Percentiles rank a stretch among this genome's conserved stretches.
phyloP scores from a whole-genome alignment of 257 asterid genomes.

The Cynanchum wilfordii region DNA sequence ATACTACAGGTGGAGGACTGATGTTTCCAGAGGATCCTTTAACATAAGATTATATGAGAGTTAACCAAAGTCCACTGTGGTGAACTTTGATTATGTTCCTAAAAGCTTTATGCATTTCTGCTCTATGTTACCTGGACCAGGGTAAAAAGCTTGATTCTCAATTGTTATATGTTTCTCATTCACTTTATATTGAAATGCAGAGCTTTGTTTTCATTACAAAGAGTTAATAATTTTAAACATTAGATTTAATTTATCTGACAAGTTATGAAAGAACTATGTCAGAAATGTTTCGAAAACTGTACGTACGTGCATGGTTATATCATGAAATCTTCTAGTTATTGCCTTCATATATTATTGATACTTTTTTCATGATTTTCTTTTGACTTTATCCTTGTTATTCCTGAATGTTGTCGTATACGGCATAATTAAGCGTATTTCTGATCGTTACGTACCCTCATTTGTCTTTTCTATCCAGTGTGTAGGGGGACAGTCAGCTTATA shows the following conservation, averaged over 20 bases:
- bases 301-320: constrained; percentile 1
- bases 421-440: neutral
- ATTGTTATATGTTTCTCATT: neutral
- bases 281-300: neutral
- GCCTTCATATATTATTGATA: neutral
- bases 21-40: neutral
- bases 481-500: constrained; percentile 28
- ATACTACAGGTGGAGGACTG: neutral
- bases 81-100: neutral
- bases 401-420: neutral
- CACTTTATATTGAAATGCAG: neutral
- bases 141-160: neutral
- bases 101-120: neutral
- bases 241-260: neutral
- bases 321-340: neutral
- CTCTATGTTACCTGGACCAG: neutral
- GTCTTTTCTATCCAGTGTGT: constrained; percentile 23
- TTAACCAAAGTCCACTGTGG: neutral
- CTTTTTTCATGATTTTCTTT: neutral
- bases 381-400: neutral
- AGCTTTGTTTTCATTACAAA: neutral
- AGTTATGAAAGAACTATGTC: neutral
- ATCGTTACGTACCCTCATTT: neutral
- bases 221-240: neutral
- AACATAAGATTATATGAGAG: neutral